These are phyloP conservation scores for Clarkia xantiana DNA, from an alignment of 345 rosid genomes.

Conservation along the genomic window DNA sequence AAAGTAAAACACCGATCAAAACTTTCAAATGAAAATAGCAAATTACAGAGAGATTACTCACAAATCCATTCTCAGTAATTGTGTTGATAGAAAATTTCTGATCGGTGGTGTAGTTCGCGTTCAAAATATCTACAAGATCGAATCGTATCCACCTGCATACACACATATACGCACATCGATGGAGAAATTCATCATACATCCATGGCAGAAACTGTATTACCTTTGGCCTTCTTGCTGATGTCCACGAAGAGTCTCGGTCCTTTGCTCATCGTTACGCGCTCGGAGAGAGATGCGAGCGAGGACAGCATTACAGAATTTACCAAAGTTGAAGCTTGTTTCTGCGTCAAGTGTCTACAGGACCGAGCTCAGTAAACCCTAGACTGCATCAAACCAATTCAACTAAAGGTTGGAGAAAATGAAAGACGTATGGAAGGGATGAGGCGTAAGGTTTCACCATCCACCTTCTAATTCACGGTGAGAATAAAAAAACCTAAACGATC, in stretches of 20 bases:
- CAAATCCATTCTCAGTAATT: conserved; percentile 2
- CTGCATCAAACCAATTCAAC: no score
- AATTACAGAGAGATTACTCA: not conserved
- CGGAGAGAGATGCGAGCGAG: not conserved
- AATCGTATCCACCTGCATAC: not conserved
- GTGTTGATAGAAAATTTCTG: conserved; percentile 5
- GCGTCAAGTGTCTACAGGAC: no score
- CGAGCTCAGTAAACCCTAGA: no score
- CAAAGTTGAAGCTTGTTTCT: no score
- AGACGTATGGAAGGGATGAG: no score
- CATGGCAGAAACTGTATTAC: conserved; percentile 13
- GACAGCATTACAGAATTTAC: no score
- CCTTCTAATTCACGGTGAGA: no score
- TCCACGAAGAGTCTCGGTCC: conserved; percentile 93
- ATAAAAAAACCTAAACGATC: no score
- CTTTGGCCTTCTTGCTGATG: conserved; percentile 88
- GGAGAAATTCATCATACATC: no score
- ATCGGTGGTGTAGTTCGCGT: conserved; percentile 5
- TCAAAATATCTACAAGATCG: conserved; percentile 4
- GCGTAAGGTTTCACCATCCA: no score
- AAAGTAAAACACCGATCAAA: not conserved
- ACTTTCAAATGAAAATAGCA: not conserved
- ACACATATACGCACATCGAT: not conserved
- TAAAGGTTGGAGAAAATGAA: no score
- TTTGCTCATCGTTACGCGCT: conserved; percentile 39